These are phyloP conservation scores for Penicillium olsonii DNA, from an alignment of 2,329 filamentous ascomycete species.

Conservation along the genomic window DNA sequence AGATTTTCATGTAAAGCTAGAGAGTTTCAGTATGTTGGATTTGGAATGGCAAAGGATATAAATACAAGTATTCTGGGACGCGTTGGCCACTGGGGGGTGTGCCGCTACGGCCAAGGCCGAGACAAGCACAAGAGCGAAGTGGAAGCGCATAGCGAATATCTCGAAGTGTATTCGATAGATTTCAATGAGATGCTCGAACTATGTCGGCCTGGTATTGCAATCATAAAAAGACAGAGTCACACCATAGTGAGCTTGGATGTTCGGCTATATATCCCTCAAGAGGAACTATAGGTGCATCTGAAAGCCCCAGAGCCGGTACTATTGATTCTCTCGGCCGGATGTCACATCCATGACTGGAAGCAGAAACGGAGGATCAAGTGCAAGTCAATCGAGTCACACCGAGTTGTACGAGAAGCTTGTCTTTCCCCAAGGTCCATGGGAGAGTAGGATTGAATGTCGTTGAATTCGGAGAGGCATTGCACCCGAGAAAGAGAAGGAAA, in stretches of 20 bases:
- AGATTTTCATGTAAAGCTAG: constrained; percentile 20
- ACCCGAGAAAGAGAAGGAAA: not conserved
- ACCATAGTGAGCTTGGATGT: too few species aligned
- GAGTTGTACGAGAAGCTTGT: constrained; percentile 12
- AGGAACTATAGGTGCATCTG: not conserved
- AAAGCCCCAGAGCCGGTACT: not conserved
- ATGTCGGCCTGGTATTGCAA: too few species aligned
- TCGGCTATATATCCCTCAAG: too few species aligned
- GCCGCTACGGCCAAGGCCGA: constrained; percentile 5
- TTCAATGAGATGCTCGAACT: too few species aligned
- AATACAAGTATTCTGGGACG: not conserved
- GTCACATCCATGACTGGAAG: constrained; percentile 7
- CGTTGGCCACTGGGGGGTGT: not conserved
- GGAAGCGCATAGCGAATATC: constrained; percentile 16
- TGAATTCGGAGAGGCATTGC: not conserved
- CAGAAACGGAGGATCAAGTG: not conserved
- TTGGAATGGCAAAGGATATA: not conserved
- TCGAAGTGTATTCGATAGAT: not conserved
- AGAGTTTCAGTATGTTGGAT: not conserved
- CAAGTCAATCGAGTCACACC: constrained; percentile 11
- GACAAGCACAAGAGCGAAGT: constrained; percentile 8
- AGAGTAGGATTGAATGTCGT: too few species aligned
- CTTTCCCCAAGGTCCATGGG: not conserved
- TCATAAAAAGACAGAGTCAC: too few species aligned
- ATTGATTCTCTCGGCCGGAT: not conserved